Conservation (phyloP, 176 grass and related monocot species). For the Phragmites australis region DNA sequence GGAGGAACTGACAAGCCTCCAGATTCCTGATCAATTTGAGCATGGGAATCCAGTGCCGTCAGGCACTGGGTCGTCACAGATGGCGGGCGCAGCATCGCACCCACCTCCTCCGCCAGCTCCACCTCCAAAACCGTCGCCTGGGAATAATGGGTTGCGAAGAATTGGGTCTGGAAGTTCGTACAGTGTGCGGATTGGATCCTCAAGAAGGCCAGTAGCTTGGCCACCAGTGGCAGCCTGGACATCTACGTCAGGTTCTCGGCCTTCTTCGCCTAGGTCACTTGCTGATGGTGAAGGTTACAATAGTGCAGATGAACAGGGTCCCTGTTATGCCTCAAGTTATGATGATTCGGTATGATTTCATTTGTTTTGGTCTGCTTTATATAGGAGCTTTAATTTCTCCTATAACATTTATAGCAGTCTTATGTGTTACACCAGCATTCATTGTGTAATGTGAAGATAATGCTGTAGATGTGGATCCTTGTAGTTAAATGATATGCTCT, state of each 20-base stretch:
- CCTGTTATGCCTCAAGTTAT: conserved; percentile 66
- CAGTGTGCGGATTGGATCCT: conserved; percentile 64
- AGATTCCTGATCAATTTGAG: conserved; percentile 46
- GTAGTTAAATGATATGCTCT: conserved; percentile 8
- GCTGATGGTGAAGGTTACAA: conserved; percentile 94
- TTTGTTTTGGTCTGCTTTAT: conserved; percentile 30
- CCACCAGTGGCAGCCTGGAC: conserved; percentile 54
- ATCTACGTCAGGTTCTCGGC: conserved; percentile 73
- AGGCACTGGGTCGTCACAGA: conserved; percentile 48
- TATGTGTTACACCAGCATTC: conserved; percentile 11
- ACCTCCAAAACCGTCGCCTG: conserved; percentile 63
- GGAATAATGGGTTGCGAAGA: conserved; percentile 60
- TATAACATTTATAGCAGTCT: neutral
- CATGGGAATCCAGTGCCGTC: conserved; percentile 41
- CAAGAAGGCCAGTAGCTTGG: conserved; percentile 82
- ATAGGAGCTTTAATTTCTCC: conserved; percentile 19
- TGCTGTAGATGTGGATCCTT: neutral
- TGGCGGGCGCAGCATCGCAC: conserved; percentile 45
- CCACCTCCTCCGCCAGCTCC: conserved; percentile 81
- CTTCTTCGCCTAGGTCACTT: conserved; percentile 89
- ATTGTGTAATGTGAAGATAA: conserved; percentile 10
- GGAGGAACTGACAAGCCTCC: conserved; percentile 49
- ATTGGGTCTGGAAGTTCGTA: conserved; percentile 60
- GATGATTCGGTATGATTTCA: conserved; percentile 78
- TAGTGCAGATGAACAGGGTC: conserved; percentile 92